Evolutionary conservation across 148 eudicot genomes (phyloP), one percentile per base, ranked within the genome.

Genomic region (Chenopodium suecicum): DNA sequence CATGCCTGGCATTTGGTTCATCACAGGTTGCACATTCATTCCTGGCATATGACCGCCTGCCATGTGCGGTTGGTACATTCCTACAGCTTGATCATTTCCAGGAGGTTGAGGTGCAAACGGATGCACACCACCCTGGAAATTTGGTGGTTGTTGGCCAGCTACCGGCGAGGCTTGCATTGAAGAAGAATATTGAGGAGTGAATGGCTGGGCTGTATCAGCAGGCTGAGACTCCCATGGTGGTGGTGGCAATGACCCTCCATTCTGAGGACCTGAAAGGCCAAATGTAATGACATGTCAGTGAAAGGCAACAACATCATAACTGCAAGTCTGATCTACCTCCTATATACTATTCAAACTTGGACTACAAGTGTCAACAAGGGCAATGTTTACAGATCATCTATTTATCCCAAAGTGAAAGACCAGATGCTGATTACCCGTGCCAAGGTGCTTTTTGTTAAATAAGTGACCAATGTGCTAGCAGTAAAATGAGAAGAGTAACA

Each of bases 221-320:
- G 88, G 78, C 77, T 90, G 95, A 74, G 93, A 88, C 86, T 96
- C 99, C 99, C 99, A 96, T 66, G 99, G 99, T 58, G 99, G 99
- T 25, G 94, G 97, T 4, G 99, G 98, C 70, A 96, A 78, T 10
- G 94, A 77, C 37, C 88, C 84, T 69, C 87, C 88, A 73, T 82
- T 88, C 76, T 89, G 85, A 83, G 89, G 85, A 85, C 92, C 98
- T 96, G 86, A 37, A 46, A 80, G 79, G 63, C 54, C 62, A 68
- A 66, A 66, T 50, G 67, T 66, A 81, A 52, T 31, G 23, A 41
- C 44, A 44, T 16, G 79, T 83, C 52, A 80, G 66, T 32, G 54
- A 23, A 58, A 74, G 34, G 54, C 17, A 63, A 82, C 8, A 41
- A 20, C 20, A 62, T 7, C 13, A 47, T 25, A 23, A 70, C 14